Percentiles rank a stretch among this genome's conserved stretches.
These are phyloP conservation scores for Tricholoma terreum DNA, from an alignment of 768 basidiomycete genomes.

Conservation along the genomic window DNA sequence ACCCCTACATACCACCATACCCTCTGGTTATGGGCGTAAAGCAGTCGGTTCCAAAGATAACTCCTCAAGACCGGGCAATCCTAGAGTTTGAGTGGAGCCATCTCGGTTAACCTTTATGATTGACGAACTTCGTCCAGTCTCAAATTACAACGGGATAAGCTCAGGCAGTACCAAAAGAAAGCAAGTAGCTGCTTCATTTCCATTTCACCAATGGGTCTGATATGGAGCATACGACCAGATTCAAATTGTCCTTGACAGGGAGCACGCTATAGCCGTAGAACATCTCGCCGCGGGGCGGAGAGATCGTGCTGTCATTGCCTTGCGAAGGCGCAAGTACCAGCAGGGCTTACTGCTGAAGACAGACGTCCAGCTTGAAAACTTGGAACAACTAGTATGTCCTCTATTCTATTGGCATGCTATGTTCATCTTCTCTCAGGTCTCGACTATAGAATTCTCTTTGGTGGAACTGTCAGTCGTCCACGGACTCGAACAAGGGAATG, in stretches of 20 bases:
- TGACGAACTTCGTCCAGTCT: conserved; percentile 49
- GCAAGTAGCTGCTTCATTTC: conserved; percentile 35
- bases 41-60: conserved; percentile 84
- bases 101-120: conserved; percentile 10
- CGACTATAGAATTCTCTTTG: conserved; percentile 94
- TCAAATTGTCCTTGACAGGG: conserved; percentile 80
- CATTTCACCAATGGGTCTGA: neutral
- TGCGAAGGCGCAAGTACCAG: conserved; percentile 92
- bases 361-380: conserved; percentile 81
- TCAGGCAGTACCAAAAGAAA: conserved; percentile 94
- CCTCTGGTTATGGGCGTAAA: conserved; percentile 54
- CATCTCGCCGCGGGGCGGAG: conserved; percentile 82
- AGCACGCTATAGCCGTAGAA: conserved; percentile 84
- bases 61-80: conserved; percentile 90
- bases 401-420: neutral
- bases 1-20: neutral
- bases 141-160: conserved; percentile 93
- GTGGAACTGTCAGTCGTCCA: conserved; percentile 91
- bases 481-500: conserved; percentile 90
- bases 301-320: conserved; percentile 81
- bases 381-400: conserved; percentile 78
- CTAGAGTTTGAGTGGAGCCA: conserved; percentile 62
- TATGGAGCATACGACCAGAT: conserved; percentile 51
- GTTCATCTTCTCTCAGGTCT: conserved; percentile 57
- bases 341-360: conserved; percentile 85